These are phyloP conservation scores for Mortierella hygrophila DNA, from an alignment of 192 early-diverging fungal genomes.

Conservation along the genomic window DNA sequence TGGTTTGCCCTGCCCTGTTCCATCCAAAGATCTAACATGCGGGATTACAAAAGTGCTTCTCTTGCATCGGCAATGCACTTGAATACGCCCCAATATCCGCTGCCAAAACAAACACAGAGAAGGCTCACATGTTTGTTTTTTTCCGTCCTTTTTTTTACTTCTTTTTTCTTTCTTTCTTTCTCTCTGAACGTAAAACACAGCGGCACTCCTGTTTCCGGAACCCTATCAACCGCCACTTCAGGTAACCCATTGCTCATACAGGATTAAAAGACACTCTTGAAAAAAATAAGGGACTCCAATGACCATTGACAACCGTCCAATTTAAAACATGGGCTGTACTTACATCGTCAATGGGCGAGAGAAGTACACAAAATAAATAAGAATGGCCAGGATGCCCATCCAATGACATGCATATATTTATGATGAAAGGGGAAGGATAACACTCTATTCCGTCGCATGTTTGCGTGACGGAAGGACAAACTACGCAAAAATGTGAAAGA, in stretches of 20 bases:
- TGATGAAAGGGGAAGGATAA: too few species aligned
- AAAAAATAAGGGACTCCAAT: not conserved
- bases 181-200: too few species aligned
- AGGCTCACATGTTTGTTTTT: not conserved
- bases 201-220: too few species aligned
- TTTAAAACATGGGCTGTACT: not conserved
- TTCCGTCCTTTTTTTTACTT: not conserved
- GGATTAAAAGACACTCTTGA: not conserved
- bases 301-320: not conserved
- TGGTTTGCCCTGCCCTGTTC: not conserved
- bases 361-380: not conserved
- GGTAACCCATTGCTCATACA: too few species aligned
- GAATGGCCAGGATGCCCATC: not conserved
- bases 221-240: too few species aligned
- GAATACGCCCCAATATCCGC: not conserved
- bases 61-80: not conserved
- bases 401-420: not conserved
- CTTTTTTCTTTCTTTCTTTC: not conserved
- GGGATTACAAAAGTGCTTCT: not conserved
- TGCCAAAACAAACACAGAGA: not conserved
- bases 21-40: not conserved
- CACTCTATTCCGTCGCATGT: not conserved
- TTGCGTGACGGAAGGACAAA: not conserved
- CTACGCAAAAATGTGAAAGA: constrained; percentile 36
- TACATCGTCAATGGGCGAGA: not conserved